These are phyloP conservation scores for Ophiostoma populinum DNA, from an alignment of 2,329 filamentous ascomycete genomes.

Conservation along the genomic window DNA sequence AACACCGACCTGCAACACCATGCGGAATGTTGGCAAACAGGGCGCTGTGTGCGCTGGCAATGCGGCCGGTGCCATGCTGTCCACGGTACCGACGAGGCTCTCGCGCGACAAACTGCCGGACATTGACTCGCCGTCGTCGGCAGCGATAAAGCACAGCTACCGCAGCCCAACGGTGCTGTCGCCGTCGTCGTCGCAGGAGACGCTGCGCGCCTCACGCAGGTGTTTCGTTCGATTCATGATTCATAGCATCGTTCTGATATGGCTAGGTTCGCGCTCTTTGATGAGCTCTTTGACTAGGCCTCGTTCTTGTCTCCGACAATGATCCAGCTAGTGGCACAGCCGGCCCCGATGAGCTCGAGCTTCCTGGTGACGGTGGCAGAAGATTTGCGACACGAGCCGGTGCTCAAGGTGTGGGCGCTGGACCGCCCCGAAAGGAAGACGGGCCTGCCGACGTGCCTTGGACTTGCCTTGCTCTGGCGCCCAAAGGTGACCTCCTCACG, in stretches of 20 bases:
- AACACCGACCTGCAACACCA: too few relatives aligned
- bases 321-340: constrained; percentile 81
- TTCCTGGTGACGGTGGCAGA: too few relatives aligned
- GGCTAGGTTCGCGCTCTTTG: constrained; percentile 18
- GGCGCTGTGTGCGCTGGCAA: too few relatives aligned
- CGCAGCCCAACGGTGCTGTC: constrained; percentile 35
- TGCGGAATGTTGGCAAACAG: too few relatives aligned
- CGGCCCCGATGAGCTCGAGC: constrained; percentile 70
- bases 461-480: too few relatives aligned
- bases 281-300: constrained; percentile 16
- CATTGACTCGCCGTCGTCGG: constrained; percentile 19
- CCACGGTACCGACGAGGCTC: constrained; percentile 65
- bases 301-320: constrained; percentile 3
- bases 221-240: not conserved
- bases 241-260: constrained; percentile 11
- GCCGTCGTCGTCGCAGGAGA: constrained; percentile 69
- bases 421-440: too few relatives aligned
- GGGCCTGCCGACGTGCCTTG: too few relatives aligned
- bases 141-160: constrained; percentile 45
- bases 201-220: constrained; percentile 58
- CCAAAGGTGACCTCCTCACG: too few relatives aligned
- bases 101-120: too few relatives aligned
- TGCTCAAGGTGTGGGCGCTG: too few relatives aligned
- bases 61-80: constrained; percentile 68
- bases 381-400: too few relatives aligned